Conservation (phyloP, 1,139 yeast species). For the Suhomyces wounanorum region DNA sequence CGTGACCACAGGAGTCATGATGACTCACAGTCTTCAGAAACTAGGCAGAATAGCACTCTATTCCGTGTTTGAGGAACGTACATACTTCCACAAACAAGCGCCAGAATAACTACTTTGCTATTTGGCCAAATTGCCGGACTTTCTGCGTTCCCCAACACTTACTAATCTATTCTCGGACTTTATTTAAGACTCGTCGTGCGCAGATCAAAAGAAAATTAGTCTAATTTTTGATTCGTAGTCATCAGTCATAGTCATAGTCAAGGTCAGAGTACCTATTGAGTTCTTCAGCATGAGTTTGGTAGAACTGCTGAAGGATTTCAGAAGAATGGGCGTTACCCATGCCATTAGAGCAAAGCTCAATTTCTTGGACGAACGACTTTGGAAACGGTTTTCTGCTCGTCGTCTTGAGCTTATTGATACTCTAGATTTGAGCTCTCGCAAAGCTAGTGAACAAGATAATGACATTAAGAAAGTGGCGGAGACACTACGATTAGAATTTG, state of each 20-base stretch:
- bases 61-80: not conserved
- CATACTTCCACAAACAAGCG: no score
- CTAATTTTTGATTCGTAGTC: conserved; percentile 17
- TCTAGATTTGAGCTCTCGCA: conserved; percentile 69
- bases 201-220: conserved; percentile 1
- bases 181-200: not conserved
- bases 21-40: not conserved
- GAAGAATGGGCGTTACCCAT: conserved; percentile 67
- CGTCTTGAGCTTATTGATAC: conserved; percentile 86
- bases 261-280: not conserved
- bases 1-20: not conserved
- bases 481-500: conserved; percentile 72
- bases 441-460: conserved; percentile 91
- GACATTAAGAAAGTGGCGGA: conserved; percentile 78
- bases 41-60: not conserved
- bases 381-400: conserved; percentile 90
- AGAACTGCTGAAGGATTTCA: conserved; percentile 10
- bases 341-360: conserved; percentile 70
- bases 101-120: no score
- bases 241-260: conserved; percentile 13
- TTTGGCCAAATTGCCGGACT: no score
- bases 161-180: not conserved
- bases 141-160: not conserved
- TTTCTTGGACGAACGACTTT: conserved; percentile 75
- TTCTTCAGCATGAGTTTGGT: conserved; percentile 6